These are phyloP conservation scores for Yarrowia divulgata DNA, from an alignment of 805 yeast genomes.

Conservation along the genomic window DNA sequence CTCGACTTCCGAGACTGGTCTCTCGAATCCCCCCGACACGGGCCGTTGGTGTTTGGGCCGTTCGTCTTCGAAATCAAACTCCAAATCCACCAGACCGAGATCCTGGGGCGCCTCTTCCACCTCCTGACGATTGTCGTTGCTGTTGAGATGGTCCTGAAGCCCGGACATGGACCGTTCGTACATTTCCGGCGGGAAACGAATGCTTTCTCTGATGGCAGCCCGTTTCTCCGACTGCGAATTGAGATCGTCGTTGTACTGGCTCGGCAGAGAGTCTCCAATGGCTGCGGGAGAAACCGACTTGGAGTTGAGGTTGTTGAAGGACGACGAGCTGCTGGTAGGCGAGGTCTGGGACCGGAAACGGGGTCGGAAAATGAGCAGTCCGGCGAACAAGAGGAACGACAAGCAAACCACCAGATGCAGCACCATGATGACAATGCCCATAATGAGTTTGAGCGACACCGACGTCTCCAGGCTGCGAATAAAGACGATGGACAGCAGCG, in stretches of 20 bases:
- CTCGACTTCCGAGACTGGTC: not conserved
- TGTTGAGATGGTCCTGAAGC: not conserved
- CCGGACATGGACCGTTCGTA: constrained; percentile 7
- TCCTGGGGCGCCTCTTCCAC: not conserved
- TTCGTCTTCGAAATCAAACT: constrained; percentile 13
- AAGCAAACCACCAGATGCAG: constrained; percentile 19
- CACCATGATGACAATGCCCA: constrained; percentile 30
- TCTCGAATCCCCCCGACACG: not conserved
- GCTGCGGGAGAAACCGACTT: not conserved
- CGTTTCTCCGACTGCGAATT: constrained; percentile 11
- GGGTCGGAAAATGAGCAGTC: not conserved
- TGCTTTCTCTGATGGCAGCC: constrained; percentile 9
- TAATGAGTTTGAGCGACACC: constrained; percentile 8
- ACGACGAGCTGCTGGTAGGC: not conserved
- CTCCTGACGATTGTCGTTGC: too few species aligned
- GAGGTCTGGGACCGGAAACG: not conserved
- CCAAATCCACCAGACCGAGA: not conserved
- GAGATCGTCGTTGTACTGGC: constrained; percentile 23
- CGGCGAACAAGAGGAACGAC: not conserved
- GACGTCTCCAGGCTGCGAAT: constrained; percentile 15
- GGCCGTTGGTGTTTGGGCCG: constrained; percentile 1
- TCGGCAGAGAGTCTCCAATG: not conserved
- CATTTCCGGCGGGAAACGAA: constrained; percentile 3
- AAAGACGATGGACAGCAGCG: constrained; percentile 16
- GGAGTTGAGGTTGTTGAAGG: not conserved